phyloP scores from a whole-genome alignment of 2,329 filamentous ascomycete species.

The Diaporthe ilicicola region DNA sequence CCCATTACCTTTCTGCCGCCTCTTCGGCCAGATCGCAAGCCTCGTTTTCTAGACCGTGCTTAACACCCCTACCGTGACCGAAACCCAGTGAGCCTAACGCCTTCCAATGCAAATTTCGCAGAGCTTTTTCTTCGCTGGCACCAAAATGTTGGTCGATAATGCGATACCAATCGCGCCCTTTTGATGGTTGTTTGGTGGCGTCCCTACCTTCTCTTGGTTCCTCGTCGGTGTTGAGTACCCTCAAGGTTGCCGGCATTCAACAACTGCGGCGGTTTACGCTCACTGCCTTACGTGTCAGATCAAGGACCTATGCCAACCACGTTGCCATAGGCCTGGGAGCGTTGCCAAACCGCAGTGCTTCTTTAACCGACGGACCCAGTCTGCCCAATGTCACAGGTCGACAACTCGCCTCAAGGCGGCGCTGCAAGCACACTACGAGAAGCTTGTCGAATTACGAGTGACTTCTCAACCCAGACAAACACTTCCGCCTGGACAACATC shows the following conservation, averaged over 20 bases:
- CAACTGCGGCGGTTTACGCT: neutral
- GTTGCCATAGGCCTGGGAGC: neutral
- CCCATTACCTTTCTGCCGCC: neutral
- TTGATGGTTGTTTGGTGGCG: neutral
- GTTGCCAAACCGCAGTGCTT: neutral
- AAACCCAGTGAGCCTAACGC: constrained; percentile 28
- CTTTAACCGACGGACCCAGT: neutral
- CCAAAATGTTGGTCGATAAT: neutral
- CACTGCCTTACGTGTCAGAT: neutral
- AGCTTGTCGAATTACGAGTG: neutral
- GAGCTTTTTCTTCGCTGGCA: constrained; percentile 14
- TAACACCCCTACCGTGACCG: constrained; percentile 11
- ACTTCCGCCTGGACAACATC: neutral
- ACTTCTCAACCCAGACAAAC: neutral
- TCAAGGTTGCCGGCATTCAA: neutral
- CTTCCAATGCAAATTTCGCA: constrained; percentile 31
- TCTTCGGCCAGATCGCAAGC: neutral
- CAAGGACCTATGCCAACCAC: neutral
- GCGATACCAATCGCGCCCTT: neutral
- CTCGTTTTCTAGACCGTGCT: constrained; percentile 22
- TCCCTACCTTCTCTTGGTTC: neutral
- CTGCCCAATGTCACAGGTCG: neutral
- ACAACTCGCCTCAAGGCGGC: neutral
- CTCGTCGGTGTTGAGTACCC: neutral
- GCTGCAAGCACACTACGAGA: neutral